These are phyloP conservation scores for Geotrichum aggregatum DNA, from an alignment of 1,139 yeast genomes.

Conservation along the genomic window DNA sequence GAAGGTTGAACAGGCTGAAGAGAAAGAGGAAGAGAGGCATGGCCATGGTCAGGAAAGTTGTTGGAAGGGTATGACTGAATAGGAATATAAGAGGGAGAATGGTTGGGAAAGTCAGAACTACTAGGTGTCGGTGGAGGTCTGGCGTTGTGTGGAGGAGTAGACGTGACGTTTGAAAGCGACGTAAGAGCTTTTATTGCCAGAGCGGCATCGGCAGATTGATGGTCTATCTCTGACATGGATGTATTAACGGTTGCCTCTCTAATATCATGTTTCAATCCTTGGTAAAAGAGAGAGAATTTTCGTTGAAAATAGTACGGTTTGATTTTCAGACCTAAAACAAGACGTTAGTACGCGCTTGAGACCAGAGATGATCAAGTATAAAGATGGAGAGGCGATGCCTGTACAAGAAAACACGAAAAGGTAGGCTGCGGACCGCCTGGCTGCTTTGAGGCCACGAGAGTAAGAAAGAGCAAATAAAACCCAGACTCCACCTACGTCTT, in stretches of 20 bases:
- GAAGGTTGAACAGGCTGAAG: neutral
- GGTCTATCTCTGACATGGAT: conserved; percentile 23
- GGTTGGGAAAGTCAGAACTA: neutral
- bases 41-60: neutral
- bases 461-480: neutral
- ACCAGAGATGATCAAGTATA: neutral
- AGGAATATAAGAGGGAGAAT: neutral
- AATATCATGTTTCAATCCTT: conserved; percentile 14
- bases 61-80: conserved; percentile 1
- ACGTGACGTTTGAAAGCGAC: conserved; percentile 13
- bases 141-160: conserved; percentile 8
- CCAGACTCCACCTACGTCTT: neutral
- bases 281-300: neutral
- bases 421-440: no score
- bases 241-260: conserved; percentile 6
- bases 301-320: conserved; percentile 10
- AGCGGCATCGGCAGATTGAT: conserved; percentile 17
- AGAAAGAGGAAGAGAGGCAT: neutral
- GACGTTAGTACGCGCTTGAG: neutral
- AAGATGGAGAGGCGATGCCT: neutral
- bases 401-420: neutral
- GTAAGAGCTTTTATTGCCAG: conserved; percentile 17
- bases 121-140: conserved; percentile 10
- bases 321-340: conserved; percentile 3
- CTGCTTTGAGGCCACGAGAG: neutral